Percentiles rank a stretch among this genome's conserved stretches.
These are phyloP conservation scores for Striga asiatica DNA, from an alignment of 257 asterid genomes.

Conservation along the genomic window DNA sequence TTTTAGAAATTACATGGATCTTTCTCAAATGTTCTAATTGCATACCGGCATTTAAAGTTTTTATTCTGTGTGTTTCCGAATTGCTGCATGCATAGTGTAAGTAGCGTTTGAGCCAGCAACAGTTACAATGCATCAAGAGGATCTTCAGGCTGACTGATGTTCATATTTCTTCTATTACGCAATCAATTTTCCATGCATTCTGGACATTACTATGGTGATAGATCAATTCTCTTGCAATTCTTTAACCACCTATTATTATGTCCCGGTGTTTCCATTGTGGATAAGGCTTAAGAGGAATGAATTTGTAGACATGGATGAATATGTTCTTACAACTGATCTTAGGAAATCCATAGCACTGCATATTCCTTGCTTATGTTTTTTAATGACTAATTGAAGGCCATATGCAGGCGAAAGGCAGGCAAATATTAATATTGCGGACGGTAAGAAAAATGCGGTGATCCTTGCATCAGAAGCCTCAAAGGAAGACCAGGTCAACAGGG, in stretches of 20 bases:
- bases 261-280: neutral
- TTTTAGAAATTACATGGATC: neutral
- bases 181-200: neutral
- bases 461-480: constrained; percentile 87
- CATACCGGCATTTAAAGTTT: neutral
- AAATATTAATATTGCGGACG: constrained; percentile 71
- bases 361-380: neutral
- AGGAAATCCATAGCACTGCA: neutral
- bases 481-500: constrained; percentile 78
- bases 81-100: too few relatives aligned
- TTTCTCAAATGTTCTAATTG: neutral
- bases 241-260: neutral
- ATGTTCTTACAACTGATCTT: neutral
- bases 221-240: neutral
- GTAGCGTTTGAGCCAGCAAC: too few relatives aligned
- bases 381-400: neutral
- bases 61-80: too few relatives aligned
- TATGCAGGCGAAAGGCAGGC: constrained; percentile 86
- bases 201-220: neutral
- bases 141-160: neutral
- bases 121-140: neutral
- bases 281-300: neutral
- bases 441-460: constrained; percentile 47
- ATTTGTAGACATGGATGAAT: neutral
- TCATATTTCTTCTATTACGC: neutral